These are phyloP conservation scores for Cladosporium velox DNA, from an alignment of 2,329 filamentous ascomycete species.

Conservation along the genomic window DNA sequence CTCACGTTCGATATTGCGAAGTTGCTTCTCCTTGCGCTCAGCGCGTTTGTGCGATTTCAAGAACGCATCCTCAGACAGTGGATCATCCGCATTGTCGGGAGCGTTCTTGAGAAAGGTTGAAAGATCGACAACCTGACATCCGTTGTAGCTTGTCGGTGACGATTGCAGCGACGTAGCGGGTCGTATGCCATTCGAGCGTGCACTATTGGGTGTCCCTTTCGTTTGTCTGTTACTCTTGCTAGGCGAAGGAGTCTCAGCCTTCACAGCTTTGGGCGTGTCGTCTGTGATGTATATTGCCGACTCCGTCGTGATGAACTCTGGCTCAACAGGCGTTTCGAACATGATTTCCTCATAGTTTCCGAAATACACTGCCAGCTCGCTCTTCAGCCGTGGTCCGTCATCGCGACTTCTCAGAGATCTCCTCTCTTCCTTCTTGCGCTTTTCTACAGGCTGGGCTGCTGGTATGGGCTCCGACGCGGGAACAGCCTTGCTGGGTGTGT, in stretches of 20 bases:
- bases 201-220: constrained; percentile 18
- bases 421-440: constrained; percentile 55
- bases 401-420: constrained; percentile 85
- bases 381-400: constrained; percentile 78
- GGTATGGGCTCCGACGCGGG: constrained; percentile 30
- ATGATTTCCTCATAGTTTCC: constrained; percentile 93
- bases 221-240: constrained; percentile 6
- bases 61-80: constrained; percentile 58
- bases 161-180: neutral
- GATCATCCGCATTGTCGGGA: constrained; percentile 49
- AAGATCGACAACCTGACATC: constrained; percentile 15
- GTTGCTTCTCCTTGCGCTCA: constrained; percentile 67
- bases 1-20: constrained; percentile 68
- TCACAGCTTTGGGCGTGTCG: constrained; percentile 25
- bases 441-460: constrained; percentile 25
- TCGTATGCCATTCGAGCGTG: constrained; percentile 1
- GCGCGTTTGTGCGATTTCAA: constrained; percentile 61
- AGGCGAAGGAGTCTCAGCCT: constrained; percentile 9
- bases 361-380: constrained; percentile 87
- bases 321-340: constrained; percentile 74
- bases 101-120: constrained; percentile 29
- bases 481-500: constrained; percentile 15
- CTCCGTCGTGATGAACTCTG: constrained; percentile 57
- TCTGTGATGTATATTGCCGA: constrained; percentile 35
- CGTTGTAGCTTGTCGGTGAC: constrained; percentile 6